A percentile compares a stretch with the other conserved stretches of the same genome.
phyloP scores from a whole-genome alignment of 1,284 basidiomycete species.

The Fomitopsis schrenkii region DNA sequence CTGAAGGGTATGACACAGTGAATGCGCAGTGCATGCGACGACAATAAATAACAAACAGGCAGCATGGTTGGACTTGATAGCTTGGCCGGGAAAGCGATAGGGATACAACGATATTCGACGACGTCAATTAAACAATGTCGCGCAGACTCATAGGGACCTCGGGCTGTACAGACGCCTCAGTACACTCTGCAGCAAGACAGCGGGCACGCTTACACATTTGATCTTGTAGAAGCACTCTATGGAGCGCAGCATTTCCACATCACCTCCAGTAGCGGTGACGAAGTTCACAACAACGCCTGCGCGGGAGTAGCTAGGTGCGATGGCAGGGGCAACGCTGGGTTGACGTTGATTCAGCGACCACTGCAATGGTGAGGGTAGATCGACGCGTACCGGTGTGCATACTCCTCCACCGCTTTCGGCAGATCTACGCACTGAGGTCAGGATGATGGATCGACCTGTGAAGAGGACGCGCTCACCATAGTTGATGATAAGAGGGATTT shows the following conservation, averaged over 20 bases:
- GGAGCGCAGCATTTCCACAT: constrained; percentile 95
- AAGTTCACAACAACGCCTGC: constrained; percentile 92
- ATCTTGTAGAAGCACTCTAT: constrained; percentile 98
- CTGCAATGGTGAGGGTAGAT: not conserved
- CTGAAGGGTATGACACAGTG: constrained; percentile 64
- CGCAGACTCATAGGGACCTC: constrained; percentile 85
- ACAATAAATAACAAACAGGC: constrained; percentile 37
- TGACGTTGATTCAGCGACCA: constrained; percentile 8
- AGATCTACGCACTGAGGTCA: constrained; percentile 53
- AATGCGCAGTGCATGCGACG: constrained; percentile 31
- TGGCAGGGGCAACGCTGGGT: constrained; percentile 72
- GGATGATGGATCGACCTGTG: not conserved
- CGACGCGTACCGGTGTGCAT: constrained; percentile 76
- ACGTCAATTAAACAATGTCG: constrained; percentile 71
- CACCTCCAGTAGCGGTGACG: constrained; percentile 93
- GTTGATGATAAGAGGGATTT: constrained; percentile 89
- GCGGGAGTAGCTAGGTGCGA: constrained; percentile 74
- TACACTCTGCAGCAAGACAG: not conserved
- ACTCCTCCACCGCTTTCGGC: constrained; percentile 94
- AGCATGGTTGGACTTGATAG: constrained; percentile 29
- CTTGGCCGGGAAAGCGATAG: constrained; percentile 44
- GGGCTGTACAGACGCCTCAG: constrained; percentile 45
- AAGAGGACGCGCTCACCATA: constrained; percentile 54
- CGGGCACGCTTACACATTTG: constrained; percentile 69
- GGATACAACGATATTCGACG: constrained; percentile 67